Evolutionary conservation across 2,329 filamentous ascomycete genomes (phyloP).

Genomic region (Pseudogymnoascus sp.): DNA sequence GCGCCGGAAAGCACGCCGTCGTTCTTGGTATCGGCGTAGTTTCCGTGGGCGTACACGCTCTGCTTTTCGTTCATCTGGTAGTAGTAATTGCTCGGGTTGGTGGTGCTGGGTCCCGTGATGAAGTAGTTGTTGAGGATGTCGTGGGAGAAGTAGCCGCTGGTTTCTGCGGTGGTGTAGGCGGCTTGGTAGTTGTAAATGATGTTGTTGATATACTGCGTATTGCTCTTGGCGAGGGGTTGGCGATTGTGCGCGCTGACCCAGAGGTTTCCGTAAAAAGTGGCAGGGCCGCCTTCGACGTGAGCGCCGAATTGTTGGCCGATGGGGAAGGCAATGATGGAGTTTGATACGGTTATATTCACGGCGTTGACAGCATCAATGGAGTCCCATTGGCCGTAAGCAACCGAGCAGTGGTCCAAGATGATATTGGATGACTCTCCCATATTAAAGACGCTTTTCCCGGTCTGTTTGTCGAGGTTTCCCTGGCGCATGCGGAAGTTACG

Average conservation of each 20-base stretch:
- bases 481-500: constrained; percentile 48
- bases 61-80: constrained; percentile 47
- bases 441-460: constrained; percentile 44
- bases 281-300: constrained; percentile 43
- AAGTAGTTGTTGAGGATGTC: constrained; percentile 51
- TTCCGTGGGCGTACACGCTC: constrained; percentile 42
- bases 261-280: constrained; percentile 44
- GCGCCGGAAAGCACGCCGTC: constrained; percentile 41
- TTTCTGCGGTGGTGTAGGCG: constrained; percentile 46
- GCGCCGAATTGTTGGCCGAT: constrained; percentile 45
- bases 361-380: constrained; percentile 38
- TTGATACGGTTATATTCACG: constrained; percentile 41
- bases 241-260: constrained; percentile 50
- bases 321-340: constrained; percentile 32
- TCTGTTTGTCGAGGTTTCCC: constrained; percentile 38
- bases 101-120: constrained; percentile 43
- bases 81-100: constrained; percentile 42
- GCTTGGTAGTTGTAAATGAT: constrained; percentile 48
- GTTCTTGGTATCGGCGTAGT: constrained; percentile 42
- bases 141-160: constrained; percentile 36
- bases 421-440: constrained; percentile 45
- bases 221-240: constrained; percentile 48
- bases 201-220: constrained; percentile 44
- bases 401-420: constrained; percentile 47
- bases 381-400: constrained; percentile 47